Conservation (phyloP, 2,329 filamentous ascomycete species). For the Colletotrichum filicis region DNA sequence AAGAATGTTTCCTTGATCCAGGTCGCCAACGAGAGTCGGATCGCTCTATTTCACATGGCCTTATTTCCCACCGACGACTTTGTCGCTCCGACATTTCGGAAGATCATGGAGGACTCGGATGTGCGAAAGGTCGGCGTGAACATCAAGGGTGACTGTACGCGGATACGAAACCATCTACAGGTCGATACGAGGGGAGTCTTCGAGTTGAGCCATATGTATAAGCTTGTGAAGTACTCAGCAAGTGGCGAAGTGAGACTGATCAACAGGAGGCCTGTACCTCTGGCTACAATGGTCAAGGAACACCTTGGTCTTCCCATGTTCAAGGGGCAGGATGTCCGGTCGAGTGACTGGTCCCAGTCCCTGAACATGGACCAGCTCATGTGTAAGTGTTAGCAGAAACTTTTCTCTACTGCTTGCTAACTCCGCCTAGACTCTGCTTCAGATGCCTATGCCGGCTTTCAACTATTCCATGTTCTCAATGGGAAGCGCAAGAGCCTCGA, state of each 20-base stretch:
- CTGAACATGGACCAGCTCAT: constrained; percentile 74
- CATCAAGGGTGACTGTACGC: constrained; percentile 76
- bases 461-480: constrained; percentile 79
- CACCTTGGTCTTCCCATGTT: constrained; percentile 78
- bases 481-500: constrained; percentile 71
- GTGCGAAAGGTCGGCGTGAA: constrained; percentile 83
- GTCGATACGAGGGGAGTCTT: constrained; percentile 76
- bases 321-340: constrained; percentile 77
- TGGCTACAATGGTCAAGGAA: constrained; percentile 77
- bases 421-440: constrained; percentile 74
- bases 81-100: constrained; percentile 76
- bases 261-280: constrained; percentile 72
- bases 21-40: constrained; percentile 78
- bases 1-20: constrained; percentile 85
- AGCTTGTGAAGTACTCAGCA: constrained; percentile 75
- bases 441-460: constrained; percentile 83
- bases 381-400: constrained; percentile 62
- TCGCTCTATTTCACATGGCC: constrained; percentile 86
- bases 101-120: constrained; percentile 75
- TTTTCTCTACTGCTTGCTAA: constrained; percentile 38
- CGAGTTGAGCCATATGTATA: constrained; percentile 86
- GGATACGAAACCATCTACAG: constrained; percentile 73
- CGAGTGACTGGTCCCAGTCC: constrained; percentile 77
- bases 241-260: constrained; percentile 63
- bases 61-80: constrained; percentile 67